Base-by-base conservation (phyloP, 768 basidiomycete genomes). In the Chalciporus pseudorubinellus region DNA sequence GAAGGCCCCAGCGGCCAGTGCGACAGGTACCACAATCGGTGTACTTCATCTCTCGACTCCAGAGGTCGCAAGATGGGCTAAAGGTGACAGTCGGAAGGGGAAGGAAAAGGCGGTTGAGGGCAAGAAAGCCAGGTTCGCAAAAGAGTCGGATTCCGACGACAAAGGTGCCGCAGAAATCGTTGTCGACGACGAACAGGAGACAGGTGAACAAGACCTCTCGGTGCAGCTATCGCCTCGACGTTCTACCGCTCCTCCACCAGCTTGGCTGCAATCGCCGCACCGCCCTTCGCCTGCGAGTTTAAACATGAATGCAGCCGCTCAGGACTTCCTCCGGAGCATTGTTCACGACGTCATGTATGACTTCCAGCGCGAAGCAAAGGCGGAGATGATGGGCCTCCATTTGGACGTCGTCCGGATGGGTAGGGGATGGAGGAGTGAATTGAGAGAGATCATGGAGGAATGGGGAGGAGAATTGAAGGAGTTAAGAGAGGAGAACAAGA, bases 301-400 rank as follows among this genome's bases (percentile, higher is more conserved):
- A 39, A 67, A 61, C 51, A 72, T 59, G 56, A 65, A 63, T 33
- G 66, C 61, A 1, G 62, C 68, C 11, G 68, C 62, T 59, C 82
- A 87, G 44, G 83, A 85, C 36, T 72, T 89, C 22, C 65, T 90
- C 52, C 79, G 81, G 48, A 75, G 75, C 20, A 80, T 88, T 48
- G 78, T 90, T 46, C 76, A 78, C 40, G 87, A 89, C 48, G 84
- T 82, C 51, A 81, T 90, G 81, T 80, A 76, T 56, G 88, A 90
- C 56, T 85, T 81, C 60, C 84, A 83, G 63, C 74, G 76, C 55
- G 86, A 89, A 64, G 83, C 80, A 20, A 77, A 79, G 59, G 74
- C 79, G n/a, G 84, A 89, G 73, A 80, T 89, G 77, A 77, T 79
- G 64, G 86, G 85, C 2, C 70, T 90, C 50, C 89, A 91, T 67